Conservation (phyloP, 2,329 filamentous ascomycete species). For the Pyricularia grisea region DNA sequence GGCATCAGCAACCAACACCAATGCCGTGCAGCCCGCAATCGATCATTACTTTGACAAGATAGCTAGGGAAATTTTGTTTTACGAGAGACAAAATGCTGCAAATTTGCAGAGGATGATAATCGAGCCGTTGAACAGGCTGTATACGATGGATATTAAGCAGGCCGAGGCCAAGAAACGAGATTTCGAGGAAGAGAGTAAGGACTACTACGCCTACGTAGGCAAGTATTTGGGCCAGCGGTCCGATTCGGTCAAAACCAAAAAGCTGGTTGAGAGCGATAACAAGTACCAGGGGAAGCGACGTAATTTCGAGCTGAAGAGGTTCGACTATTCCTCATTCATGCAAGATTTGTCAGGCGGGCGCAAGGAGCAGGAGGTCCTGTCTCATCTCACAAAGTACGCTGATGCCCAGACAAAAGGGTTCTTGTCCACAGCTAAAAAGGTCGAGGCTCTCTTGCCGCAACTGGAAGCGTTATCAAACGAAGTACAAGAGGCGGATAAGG, state of each 20-base stretch:
- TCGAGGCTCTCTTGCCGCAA: slow-evolving; percentile 79
- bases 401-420: slow-evolving; percentile 82
- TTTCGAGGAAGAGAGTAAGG: slow-evolving; percentile 97
- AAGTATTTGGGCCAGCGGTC: slow-evolving; percentile 93
- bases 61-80: slow-evolving; percentile 76
- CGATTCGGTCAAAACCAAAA: slow-evolving; percentile 95
- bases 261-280: slow-evolving; percentile 84
- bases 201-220: slow-evolving; percentile 93
- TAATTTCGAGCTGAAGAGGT: slow-evolving; percentile 93
- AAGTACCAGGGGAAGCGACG: slow-evolving; percentile 93
- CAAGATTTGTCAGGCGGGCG: slow-evolving; percentile 98
- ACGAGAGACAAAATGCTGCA: slow-evolving; percentile 73
- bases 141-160: slow-evolving; percentile 94
- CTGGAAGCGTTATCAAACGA: slow-evolving; percentile 81
- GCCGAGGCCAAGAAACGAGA: slow-evolving; percentile 95
- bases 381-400: slow-evolving; percentile 88
- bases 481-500: slow-evolving; percentile 89
- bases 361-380: slow-evolving; percentile 94
- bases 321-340: slow-evolving; percentile 99
- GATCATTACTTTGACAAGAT: slow-evolving; percentile 99
- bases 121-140: slow-evolving; percentile 83
- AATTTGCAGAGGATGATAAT: slow-evolving; percentile 92
- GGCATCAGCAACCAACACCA: slow-evolving; percentile 82
- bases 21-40: slow-evolving; percentile 91
- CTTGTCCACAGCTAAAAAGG: slow-evolving; percentile 72